A percentile compares a stretch with the other conserved stretches of the same genome.
Evolutionary conservation across 2,329 filamentous ascomycete genomes (phyloP).

Genomic region (Apiospora koreana): DNA sequence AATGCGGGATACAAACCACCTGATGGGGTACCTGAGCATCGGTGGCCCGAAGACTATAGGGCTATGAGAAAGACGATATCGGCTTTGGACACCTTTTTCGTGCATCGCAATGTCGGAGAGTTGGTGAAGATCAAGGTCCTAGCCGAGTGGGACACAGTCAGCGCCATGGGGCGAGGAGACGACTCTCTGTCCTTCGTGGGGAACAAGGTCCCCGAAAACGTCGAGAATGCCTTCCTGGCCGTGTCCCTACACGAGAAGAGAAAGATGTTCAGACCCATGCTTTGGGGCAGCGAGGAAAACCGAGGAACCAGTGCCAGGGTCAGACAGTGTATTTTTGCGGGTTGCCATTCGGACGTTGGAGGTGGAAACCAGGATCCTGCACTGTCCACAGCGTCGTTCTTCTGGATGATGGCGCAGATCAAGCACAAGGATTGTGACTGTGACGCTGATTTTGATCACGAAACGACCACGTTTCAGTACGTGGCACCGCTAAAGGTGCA

Average conservation of each 20-base stretch:
- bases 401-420: background rate
- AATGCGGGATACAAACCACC: background rate
- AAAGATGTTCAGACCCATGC: background rate
- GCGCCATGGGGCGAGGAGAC: background rate
- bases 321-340: background rate
- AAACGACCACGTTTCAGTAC: background rate
- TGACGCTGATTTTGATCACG: background rate
- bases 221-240: background rate
- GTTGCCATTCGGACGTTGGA: background rate
- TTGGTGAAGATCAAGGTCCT: background rate
- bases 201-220: background rate
- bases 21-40: fast-evolving
- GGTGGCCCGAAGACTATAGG: background rate
- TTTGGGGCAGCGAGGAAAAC: background rate
- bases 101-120: too few relatives aligned
- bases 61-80: background rate
- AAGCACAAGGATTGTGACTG: background rate
- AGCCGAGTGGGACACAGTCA: background rate
- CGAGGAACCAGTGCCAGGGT: background rate
- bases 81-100: background rate
- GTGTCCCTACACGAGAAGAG: background rate
- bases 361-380: background rate
- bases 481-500: background rate
- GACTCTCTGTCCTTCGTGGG: background rate
- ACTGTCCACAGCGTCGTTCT: background rate